These are phyloP conservation scores for Eucalyptus pauciflora DNA, from an alignment of 345 rosid species.

Conservation along the genomic window DNA sequence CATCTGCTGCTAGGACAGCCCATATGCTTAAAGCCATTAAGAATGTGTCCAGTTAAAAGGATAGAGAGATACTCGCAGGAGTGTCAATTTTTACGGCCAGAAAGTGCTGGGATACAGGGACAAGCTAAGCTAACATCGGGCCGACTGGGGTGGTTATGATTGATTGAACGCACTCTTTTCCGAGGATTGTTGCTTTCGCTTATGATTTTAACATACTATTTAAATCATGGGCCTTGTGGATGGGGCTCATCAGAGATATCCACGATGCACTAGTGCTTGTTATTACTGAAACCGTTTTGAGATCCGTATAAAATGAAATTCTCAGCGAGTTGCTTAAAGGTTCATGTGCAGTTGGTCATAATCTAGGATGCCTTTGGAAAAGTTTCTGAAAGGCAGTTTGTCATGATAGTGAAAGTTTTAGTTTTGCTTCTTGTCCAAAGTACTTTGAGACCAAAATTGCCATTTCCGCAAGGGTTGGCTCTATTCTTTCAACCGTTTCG, in stretches of 20 bases:
- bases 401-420: background rate
- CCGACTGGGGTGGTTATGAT: background rate
- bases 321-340: background rate
- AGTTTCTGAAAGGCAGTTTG: background rate
- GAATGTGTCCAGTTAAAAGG: background rate
- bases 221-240: background rate
- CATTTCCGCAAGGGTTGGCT: background rate
- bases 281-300: background rate
- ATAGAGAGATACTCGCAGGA: background rate
- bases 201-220: background rate
- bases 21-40: background rate
- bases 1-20: background rate
- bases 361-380: background rate
- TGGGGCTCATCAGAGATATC: background rate
- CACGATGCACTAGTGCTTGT: background rate
- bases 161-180: background rate
- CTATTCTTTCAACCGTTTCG: background rate
- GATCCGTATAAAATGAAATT: background rate
- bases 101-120: background rate
- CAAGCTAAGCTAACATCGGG: background rate
- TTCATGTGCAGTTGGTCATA: background rate
- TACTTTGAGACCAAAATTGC: background rate
- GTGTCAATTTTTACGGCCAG: background rate
- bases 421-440: background rate
- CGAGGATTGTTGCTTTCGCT: background rate